Conservation (phyloP, 2,329 filamentous ascomycete species). For the Chaetomiaceae sp. region DNA sequence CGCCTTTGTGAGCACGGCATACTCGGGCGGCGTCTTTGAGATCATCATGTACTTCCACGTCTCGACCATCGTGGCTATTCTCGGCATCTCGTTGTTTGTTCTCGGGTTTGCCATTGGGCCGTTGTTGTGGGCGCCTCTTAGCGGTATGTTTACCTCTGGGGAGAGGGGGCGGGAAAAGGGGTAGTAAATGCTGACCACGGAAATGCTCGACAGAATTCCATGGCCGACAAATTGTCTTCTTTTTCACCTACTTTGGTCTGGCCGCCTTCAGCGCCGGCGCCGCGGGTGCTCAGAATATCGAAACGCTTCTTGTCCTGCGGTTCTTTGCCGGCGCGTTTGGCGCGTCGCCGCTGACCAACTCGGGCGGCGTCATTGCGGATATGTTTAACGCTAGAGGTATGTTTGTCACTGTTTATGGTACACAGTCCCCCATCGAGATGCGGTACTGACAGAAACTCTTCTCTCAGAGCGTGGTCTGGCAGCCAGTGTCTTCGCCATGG, state of each 20-base stretch:
- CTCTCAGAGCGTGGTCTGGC: conserved; percentile 51
- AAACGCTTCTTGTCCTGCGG: conserved; percentile 54
- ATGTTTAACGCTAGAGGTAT: conserved; percentile 40
- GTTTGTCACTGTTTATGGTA: not conserved
- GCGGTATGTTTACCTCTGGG: conserved; percentile 24
- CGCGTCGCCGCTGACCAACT: conserved; percentile 57
- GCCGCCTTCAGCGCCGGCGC: conserved; percentile 57
- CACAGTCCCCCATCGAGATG: not conserved
- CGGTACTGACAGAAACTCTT: conserved; percentile 14
- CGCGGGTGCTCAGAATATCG: conserved; percentile 52
- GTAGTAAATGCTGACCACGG: conserved; percentile 1
- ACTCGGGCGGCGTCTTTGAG: conserved; percentile 51
- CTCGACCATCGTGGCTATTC: conserved; percentile 47
- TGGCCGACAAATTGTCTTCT: conserved; percentile 55
- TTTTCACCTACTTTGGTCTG: conserved; percentile 51
- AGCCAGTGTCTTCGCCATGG: conserved; percentile 57
- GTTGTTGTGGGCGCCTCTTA: conserved; percentile 54
- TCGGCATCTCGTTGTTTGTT: conserved; percentile 59
- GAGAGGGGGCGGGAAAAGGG: not conserved
- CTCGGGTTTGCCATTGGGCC: conserved; percentile 53
- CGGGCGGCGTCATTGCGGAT: conserved; percentile 58
- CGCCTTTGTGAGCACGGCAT: conserved; percentile 65
- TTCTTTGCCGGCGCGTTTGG: conserved; percentile 63
- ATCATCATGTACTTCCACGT: conserved; percentile 53
- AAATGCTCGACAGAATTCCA: conserved; percentile 45